Conservation (phyloP, 495 filamentous ascomycete species). For the Cairneyella variabilis region DNA sequence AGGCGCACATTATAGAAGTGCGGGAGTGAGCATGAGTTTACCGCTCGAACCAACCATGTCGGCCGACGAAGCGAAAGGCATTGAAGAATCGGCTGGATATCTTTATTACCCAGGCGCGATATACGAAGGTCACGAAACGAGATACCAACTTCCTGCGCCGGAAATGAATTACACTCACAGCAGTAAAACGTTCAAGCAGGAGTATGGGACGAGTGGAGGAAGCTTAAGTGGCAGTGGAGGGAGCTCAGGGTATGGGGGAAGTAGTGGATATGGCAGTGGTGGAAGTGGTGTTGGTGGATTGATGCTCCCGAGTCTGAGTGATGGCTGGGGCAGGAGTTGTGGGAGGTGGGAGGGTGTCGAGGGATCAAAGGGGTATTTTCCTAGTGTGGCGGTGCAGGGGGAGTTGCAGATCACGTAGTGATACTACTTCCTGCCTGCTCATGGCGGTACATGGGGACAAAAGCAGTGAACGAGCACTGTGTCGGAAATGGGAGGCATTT, state of each 20-base stretch:
- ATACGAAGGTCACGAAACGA: conserved; percentile 16
- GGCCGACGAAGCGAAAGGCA: conserved; percentile 25
- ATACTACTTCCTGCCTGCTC: no score
- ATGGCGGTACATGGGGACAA: no score
- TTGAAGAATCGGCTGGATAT: conserved; percentile 21
- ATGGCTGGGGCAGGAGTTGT: conserved; percentile 17
- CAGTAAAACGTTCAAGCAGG: conserved; percentile 21
- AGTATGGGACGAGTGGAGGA: conserved; percentile 8
- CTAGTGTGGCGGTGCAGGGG: conserved; percentile 15
- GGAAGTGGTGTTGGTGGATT: conserved; percentile 8
- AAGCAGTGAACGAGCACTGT: no score
- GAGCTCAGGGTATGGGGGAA: conserved; percentile 6
- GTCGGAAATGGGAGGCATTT: no score
- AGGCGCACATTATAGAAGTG: conserved; percentile 19
- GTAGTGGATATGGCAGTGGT: background rate
- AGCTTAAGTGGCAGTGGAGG: conserved; percentile 3
- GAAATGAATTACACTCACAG: no score
- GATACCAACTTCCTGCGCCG: conserved; percentile 18
- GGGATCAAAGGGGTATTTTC: conserved; percentile 25
- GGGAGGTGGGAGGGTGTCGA: conserved; percentile 23
- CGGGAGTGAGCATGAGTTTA: conserved; percentile 12
- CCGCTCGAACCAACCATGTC: conserved; percentile 24
- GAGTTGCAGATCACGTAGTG: conserved; percentile 23
- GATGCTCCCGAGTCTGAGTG: conserved; percentile 21
- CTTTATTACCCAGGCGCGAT: conserved; percentile 24